Evolutionary conservation across 2,329 filamentous ascomycete genomes (phyloP).

Genomic region (Trichoderma citrinoviride): DNA sequence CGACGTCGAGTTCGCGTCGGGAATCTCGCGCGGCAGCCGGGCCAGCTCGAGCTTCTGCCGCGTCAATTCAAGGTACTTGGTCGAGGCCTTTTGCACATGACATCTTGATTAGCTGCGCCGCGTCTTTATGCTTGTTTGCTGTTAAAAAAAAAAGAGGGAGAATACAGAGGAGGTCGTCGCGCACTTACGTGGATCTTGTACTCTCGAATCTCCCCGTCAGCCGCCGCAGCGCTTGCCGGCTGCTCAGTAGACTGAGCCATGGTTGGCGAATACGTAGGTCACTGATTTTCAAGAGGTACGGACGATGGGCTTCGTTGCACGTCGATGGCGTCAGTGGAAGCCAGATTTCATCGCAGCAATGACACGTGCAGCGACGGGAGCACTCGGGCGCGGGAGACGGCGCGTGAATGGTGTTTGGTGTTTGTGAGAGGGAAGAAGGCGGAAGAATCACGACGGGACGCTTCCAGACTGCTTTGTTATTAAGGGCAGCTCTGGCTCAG

Average conservation of each 20-base stretch:
- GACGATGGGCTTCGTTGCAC: neutral
- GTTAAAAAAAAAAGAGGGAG: constrained; percentile 20
- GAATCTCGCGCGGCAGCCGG: constrained; percentile 59
- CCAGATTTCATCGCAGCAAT: neutral
- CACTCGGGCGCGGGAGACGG: neutral
- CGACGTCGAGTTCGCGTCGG: constrained; percentile 45
- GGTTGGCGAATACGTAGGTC: neutral
- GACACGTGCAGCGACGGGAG: neutral
- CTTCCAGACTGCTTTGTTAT: constrained; percentile 2
- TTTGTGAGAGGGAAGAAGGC: neutral
- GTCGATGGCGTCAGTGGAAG: neutral
- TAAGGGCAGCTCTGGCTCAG: neutral
- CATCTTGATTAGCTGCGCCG: neutral
- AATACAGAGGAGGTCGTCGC: constrained; percentile 27
- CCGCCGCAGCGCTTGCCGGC: constrained; percentile 26
- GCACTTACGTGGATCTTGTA: constrained; percentile 57
- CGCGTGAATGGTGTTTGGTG: neutral
- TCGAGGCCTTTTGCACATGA: constrained; percentile 52
- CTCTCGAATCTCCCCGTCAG: constrained; percentile 47
- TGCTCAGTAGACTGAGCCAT: constrained; percentile 25
- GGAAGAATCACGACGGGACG: neutral
- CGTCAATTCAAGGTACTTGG: constrained; percentile 65
- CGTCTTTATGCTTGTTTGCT: neutral
- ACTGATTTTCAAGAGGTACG: neutral
- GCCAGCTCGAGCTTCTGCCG: constrained; percentile 65